Evolutionary conservation across 192 early-diverging fungal species (phyloP).

Genomic region (Bifiguratus adelaidae): DNA sequence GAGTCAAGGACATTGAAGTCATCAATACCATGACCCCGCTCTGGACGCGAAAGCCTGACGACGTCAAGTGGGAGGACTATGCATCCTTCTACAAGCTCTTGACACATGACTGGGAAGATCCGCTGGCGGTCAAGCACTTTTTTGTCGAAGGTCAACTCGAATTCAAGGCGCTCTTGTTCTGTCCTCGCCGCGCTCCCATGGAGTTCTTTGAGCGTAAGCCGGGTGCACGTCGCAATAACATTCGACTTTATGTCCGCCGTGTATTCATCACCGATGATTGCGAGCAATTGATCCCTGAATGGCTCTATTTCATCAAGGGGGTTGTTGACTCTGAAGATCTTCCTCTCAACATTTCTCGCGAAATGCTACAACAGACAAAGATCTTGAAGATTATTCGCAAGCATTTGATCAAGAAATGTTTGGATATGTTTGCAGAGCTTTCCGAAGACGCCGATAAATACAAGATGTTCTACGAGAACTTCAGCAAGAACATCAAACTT

Average conservation of each 20-base stretch:
- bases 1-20: conserved; percentile 78
- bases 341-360: conserved; percentile 99
- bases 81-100: conserved; percentile 97
- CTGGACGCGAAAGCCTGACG: conserved; percentile 99
- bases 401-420: conserved; percentile 98
- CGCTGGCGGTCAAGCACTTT: conserved; percentile 96
- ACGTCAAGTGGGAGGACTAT: conserved; percentile 95
- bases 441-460: conserved; percentile 98
- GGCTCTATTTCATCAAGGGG: conserved; percentile 99
- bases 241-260: conserved; percentile 99
- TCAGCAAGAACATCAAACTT: conserved; percentile 99
- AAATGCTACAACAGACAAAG: conserved; percentile 99
- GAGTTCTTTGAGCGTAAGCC: conserved; percentile 97
- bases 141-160: conserved; percentile 99
- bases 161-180: conserved; percentile 97
- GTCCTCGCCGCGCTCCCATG: conserved; percentile 94
- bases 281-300: conserved; percentile 98
- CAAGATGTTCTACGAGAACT: conserved; percentile 98
- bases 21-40: conserved; percentile 98
- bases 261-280: conserved; percentile 99
- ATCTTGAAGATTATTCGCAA: conserved; percentile 99
- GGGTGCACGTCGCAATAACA: conserved; percentile 92
- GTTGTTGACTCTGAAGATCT: conserved; percentile 99
- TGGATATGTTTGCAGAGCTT: conserved; percentile 97
- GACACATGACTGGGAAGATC: conserved; percentile 99